These are phyloP conservation scores for Oxyria digyna DNA, from an alignment of 148 eudicot genomes.

Conservation along the genomic window DNA sequence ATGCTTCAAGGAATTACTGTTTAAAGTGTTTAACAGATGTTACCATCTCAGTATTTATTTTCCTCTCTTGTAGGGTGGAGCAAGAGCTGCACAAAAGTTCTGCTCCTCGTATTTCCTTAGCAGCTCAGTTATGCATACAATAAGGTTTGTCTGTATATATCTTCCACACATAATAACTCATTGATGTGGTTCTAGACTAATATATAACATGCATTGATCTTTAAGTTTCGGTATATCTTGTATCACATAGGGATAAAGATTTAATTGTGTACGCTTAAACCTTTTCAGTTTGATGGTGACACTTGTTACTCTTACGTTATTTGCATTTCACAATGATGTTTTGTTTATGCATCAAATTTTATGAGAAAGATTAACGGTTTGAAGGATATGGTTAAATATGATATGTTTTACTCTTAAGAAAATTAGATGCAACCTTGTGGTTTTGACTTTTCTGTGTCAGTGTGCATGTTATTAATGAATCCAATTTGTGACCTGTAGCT, in stretches of 20 bases:
- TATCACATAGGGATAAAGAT: neutral
- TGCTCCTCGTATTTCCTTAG: conserved; percentile 73
- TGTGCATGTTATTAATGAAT: neutral
- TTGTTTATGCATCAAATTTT: neutral
- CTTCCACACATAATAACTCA: neutral
- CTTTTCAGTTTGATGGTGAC: neutral
- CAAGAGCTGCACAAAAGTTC: conserved; percentile 65
- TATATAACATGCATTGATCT: neutral
- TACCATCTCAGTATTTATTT: neutral
- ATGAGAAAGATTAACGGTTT: neutral
- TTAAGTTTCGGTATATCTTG: neutral
- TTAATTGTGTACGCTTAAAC: neutral
- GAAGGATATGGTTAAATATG: neutral
- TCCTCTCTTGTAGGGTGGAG: conserved; percentile 51
- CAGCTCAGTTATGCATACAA: conserved; percentile 89
- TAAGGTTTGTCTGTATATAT: conserved; percentile 40
- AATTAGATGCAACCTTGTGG: neutral
- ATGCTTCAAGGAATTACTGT: neutral
- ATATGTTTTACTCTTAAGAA: neutral
- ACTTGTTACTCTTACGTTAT: neutral
- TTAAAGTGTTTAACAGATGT: neutral
- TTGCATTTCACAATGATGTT: neutral
- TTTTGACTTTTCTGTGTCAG: neutral
- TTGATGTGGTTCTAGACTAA: neutral
- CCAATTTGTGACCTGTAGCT: neutral